Base-by-base conservation (phyloP, 2,329 filamentous ascomycete species). In the Arthroderma sp. region DNA sequence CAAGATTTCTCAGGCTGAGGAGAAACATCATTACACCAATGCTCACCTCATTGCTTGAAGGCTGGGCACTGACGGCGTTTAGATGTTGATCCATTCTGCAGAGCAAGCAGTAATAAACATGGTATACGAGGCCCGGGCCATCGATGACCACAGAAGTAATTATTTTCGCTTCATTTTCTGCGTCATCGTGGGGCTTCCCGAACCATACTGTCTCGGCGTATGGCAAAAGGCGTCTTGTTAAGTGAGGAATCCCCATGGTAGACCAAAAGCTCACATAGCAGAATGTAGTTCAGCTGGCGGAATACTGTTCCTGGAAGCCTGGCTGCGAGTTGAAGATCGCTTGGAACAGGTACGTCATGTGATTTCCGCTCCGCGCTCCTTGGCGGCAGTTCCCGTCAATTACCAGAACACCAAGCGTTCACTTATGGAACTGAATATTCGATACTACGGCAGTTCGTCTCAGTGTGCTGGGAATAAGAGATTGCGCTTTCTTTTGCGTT, bases 61-160 rank as follows among this genome's bases (percentile, higher is more conserved):
- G 77, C 29, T 74, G 67, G 8, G 64, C 58, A 40, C 74, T 68
- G 34, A 75, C 64, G 40, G 70, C 68, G 54, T 71, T 72, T 34
- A 61, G 61, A 15, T 60, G 55, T 11, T 48, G 47, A 29, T 60
- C 53, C 47, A 59, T 61, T 45, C 61, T 59, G 3, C 55, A 59
- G 37, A 76, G 64, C 45, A 78, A 73, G 11, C 77, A 62, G 42
- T 77, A 67, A 48, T 83, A 78, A 36, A 88, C 68, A 59, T 85
- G 75, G 58, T 89, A 83, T 1, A 85, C 83, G 28, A 94, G 65
- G 2, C 78, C 80, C 4, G 87, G 86, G 0, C 86, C 87, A 58
- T 94, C 87, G 45, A 94, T 77, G 38, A 78, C 67, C 10, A 73
- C 62, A 38, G 59, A 57, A 4, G 52, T 47, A 29, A 60, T 49